These are phyloP conservation scores for Suillus subluteus DNA, from an alignment of 768 basidiomycete genomes.

Conservation along the genomic window DNA sequence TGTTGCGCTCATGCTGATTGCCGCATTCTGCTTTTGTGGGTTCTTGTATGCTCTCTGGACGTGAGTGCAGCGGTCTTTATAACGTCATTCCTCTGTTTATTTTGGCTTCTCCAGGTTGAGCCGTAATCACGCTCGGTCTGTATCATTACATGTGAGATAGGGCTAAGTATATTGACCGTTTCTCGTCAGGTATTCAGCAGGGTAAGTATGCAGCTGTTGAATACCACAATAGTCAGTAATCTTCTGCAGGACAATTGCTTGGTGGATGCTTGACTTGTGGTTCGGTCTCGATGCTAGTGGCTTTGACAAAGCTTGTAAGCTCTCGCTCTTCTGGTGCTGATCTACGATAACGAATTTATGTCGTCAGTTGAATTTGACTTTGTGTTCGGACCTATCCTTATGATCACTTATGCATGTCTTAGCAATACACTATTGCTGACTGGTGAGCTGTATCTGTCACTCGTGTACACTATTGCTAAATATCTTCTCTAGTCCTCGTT, in stretches of 20 bases:
- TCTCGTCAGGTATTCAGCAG: constrained; percentile 32
- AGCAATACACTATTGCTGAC: constrained; percentile 93
- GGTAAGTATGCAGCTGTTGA: constrained; percentile 32
- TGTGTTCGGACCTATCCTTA: constrained; percentile 87
- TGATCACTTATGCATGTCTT: constrained; percentile 89
- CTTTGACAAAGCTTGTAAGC: constrained; percentile 80
- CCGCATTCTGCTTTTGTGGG: constrained; percentile 89
- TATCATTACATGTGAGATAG: constrained; percentile 11
- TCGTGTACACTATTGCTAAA: constrained; percentile 9
- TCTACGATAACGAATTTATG: constrained; percentile 11
- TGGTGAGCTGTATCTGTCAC: constrained; percentile 45
- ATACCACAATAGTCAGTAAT: background rate
- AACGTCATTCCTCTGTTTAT: background rate
- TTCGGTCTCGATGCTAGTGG: constrained; percentile 96
- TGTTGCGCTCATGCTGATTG: constrained; percentile 77
- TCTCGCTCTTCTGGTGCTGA: background rate
- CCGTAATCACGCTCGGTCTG: constrained; percentile 61
- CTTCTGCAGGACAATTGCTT: constrained; percentile 64
- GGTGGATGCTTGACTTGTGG: constrained; percentile 95
- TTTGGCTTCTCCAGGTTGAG: constrained; percentile 49
- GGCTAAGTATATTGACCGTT: constrained; percentile 11
- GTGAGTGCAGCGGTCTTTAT: constrained; percentile 47
- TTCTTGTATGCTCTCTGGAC: constrained; percentile 95
- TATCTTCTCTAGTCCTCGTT: constrained; percentile 60
- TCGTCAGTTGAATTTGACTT: constrained; percentile 75